A percentile compares a stretch with the other conserved stretches of the same genome.
Evolutionary conservation across 2,329 filamentous ascomycete species (phyloP).

Genomic region (Coniochaeta pulveracea): DNA sequence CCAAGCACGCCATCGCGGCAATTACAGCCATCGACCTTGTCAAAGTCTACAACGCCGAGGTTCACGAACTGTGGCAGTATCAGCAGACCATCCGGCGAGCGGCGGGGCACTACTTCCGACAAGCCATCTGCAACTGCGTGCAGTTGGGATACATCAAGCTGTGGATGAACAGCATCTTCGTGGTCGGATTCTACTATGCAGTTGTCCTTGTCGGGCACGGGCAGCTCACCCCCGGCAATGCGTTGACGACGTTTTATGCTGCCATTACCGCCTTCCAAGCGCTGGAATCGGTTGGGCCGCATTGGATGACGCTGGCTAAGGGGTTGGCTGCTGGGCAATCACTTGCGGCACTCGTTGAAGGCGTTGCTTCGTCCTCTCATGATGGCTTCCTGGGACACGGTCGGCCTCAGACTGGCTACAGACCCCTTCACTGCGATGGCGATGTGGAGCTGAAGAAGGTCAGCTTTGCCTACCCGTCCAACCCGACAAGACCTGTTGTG

Average conservation of each 20-base stretch:
- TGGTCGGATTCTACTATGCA: constrained; percentile 85
- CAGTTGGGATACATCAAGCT: constrained; percentile 67
- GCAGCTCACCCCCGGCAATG: constrained; percentile 46
- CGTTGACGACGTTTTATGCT: constrained; percentile 79
- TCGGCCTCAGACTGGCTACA: constrained; percentile 10
- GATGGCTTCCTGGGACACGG: neutral
- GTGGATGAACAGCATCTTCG: constrained; percentile 68
- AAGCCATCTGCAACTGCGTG: constrained; percentile 56
- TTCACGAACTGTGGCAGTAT: constrained; percentile 59
- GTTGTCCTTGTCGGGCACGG: constrained; percentile 54
- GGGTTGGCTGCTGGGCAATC: constrained; percentile 63
- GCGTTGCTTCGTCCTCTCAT: constrained; percentile 11
- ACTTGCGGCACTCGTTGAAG: constrained; percentile 36
- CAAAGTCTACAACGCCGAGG: constrained; percentile 72
- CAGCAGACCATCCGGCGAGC: constrained; percentile 42
- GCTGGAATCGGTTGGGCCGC: constrained; percentile 62
- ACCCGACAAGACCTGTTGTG: constrained; percentile 48
- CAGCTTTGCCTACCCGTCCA: constrained; percentile 72
- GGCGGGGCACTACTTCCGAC: constrained; percentile 51
- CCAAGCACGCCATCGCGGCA: constrained; percentile 60
- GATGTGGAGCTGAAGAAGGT: constrained; percentile 63
- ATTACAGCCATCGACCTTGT: constrained; percentile 71
- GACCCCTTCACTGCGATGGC: constrained; percentile 40
- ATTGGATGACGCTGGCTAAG: constrained; percentile 67
- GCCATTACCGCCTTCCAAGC: constrained; percentile 67